Evolutionary conservation across 2,329 filamentous ascomycete species (phyloP).

Genomic region (Fusarium circinatum): DNA sequence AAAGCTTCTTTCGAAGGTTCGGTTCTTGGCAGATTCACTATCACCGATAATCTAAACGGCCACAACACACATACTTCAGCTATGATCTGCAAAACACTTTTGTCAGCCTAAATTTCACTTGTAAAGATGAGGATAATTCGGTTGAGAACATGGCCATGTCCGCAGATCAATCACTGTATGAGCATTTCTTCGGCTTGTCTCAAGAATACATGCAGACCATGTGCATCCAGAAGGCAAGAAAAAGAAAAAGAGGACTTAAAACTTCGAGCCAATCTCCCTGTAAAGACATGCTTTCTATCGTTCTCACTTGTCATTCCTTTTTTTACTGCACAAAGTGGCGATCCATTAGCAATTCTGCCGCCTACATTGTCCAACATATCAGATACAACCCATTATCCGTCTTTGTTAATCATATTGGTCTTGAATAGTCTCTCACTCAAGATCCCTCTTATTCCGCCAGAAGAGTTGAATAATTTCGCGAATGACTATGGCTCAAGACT

Average conservation of each 20-base stretch:
- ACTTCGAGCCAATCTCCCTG: too few species aligned
- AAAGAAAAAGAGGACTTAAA: too few species aligned
- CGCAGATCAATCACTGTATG: too few species aligned
- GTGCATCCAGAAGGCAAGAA: too few species aligned
- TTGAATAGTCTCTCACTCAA: background rate
- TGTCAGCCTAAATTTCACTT: background rate
- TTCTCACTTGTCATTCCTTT: too few species aligned
- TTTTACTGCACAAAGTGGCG: too few species aligned
- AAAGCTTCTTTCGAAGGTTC: slow-evolving; percentile 14
- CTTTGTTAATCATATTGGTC: background rate
- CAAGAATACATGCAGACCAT: too few species aligned
- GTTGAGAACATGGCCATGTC: too few species aligned
- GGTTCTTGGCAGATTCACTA: background rate
- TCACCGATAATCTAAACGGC: background rate
- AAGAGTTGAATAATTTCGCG: background rate
- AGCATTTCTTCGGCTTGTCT: too few species aligned
- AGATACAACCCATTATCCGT: background rate
- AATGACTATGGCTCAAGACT: background rate
- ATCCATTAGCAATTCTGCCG: background rate
- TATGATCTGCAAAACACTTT: background rate
- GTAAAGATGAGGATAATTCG: background rate
- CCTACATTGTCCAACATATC: background rate
- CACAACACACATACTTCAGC: background rate
- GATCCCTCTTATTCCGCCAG: background rate
- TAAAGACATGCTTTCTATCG: too few species aligned